These are phyloP conservation scores for Cladophialophora exuberans DNA, from an alignment of 2,329 filamentous ascomycete genomes.

Conservation along the genomic window DNA sequence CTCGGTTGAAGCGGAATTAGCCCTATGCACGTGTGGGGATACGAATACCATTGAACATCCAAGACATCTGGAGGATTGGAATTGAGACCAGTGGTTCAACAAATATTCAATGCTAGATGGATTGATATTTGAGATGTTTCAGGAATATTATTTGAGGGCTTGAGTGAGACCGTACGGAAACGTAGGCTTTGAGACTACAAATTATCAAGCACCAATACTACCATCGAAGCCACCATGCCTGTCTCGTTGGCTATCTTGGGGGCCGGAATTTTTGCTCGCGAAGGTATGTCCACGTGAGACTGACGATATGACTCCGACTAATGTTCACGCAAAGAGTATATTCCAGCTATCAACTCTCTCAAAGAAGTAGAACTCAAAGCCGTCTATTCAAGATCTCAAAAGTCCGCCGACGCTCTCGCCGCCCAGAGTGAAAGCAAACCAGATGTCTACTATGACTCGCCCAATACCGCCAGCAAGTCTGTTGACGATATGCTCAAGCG, in stretches of 20 bases:
- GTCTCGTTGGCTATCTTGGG: not conserved
- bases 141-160: no score
- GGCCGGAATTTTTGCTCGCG: conserved; percentile 7
- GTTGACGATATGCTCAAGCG: conserved; percentile 59
- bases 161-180: no score
- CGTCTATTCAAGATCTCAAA: conserved; percentile 66
- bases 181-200: no score
- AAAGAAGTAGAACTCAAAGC: conserved; percentile 51
- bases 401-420: conserved; percentile 56
- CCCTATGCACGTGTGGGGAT: no score
- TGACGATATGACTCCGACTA: conserved; percentile 40
- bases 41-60: no score
- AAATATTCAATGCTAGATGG: no score
- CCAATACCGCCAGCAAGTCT: conserved; percentile 44
- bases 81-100: no score
- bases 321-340: not conserved
- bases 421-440: conserved; percentile 36
- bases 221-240: no score
- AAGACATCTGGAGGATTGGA: no score
- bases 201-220: no score
- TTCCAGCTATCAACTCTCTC: not conserved
- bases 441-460: conserved; percentile 60
- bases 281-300: not conserved
- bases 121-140: no score
- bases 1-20: no score